Evolutionary conservation across 2,329 filamentous ascomycete species (phyloP).

Genomic region (Pseudogymnoascus verrucosus): DNA sequence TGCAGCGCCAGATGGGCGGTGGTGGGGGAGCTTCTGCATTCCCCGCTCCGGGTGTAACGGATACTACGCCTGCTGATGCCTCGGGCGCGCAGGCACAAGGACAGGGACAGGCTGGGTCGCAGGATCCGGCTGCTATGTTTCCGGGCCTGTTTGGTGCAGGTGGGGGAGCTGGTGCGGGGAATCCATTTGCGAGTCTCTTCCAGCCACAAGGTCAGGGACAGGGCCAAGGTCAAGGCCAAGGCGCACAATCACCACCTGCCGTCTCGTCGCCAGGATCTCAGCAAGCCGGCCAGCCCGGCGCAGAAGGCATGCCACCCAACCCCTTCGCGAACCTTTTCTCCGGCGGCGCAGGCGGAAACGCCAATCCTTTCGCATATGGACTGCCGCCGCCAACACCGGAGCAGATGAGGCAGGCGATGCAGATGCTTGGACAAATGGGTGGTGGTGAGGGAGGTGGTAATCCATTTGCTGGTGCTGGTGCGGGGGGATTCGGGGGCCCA

Average conservation of each 20-base stretch:
- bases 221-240: constrained; percentile 19
- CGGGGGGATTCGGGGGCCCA: constrained; percentile 30
- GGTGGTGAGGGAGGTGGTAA: constrained; percentile 23
- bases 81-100: constrained; percentile 27
- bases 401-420: constrained; percentile 46
- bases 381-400: constrained; percentile 47
- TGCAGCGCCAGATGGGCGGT: constrained; percentile 65
- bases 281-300: constrained; percentile 19
- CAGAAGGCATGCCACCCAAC: constrained; percentile 38
- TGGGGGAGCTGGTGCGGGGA: constrained; percentile 32
- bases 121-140: constrained; percentile 25
- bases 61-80: constrained; percentile 58
- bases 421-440: constrained; percentile 28
- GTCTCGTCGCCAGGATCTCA: constrained; percentile 23
- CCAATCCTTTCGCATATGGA: constrained; percentile 35
- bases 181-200: constrained; percentile 56
- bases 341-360: constrained; percentile 23
- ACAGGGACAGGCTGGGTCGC: constrained; percentile 14
- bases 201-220: constrained; percentile 24
- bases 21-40: constrained; percentile 52
- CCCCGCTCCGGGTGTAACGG: constrained; percentile 84
- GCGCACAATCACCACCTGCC: constrained; percentile 15
- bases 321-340: constrained; percentile 61
- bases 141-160: constrained; percentile 30
- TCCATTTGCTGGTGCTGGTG: constrained; percentile 28